phyloP scores from a whole-genome alignment of 176 grass and related monocot species.

The Echinochloa phyllopogon region DNA sequence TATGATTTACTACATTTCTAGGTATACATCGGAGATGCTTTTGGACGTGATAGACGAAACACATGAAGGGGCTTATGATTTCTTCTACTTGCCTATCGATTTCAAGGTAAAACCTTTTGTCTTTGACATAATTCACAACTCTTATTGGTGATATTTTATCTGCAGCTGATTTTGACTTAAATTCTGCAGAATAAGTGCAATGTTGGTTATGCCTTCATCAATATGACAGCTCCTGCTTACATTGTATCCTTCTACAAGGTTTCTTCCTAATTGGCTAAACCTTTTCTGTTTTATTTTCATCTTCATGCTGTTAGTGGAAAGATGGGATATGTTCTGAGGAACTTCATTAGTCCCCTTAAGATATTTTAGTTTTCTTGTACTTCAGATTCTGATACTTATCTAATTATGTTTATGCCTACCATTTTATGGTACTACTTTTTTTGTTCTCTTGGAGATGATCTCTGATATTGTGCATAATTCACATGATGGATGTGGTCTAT shows the following conservation, averaged over 20 bases:
- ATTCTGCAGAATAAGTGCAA: slow-evolving; percentile 67
- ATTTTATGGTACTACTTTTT: not conserved
- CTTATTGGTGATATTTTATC: not conserved
- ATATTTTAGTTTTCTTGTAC: slow-evolving; percentile 4
- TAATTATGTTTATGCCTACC: not conserved
- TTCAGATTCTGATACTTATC: not conserved
- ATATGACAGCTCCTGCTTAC: slow-evolving; percentile 50
- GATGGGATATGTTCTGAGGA: not conserved
- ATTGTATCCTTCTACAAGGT: slow-evolving; percentile 63
- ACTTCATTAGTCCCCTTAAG: not conserved
- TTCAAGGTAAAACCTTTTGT: slow-evolving; percentile 50
- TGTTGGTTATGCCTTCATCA: slow-evolving; percentile 72
- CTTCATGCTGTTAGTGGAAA: slow-evolving; percentile 9
- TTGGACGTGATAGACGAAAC: slow-evolving; percentile 63
- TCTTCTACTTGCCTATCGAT: slow-evolving; percentile 65
- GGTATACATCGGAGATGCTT: slow-evolving; percentile 57
- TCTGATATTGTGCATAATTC: not conserved
- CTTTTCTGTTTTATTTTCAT: not conserved
- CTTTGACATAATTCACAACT: slow-evolving; percentile 4
- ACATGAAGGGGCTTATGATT: slow-evolving; percentile 59
- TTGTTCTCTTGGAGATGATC: not conserved
- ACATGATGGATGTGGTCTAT: not conserved
- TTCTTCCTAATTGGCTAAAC: not conserved
- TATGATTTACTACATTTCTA: slow-evolving; percentile 27
- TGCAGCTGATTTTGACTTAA: not conserved